Evolutionary conservation across 2,329 filamentous ascomycete species (phyloP).

Genomic region (Cordyceps pruinosa): DNA sequence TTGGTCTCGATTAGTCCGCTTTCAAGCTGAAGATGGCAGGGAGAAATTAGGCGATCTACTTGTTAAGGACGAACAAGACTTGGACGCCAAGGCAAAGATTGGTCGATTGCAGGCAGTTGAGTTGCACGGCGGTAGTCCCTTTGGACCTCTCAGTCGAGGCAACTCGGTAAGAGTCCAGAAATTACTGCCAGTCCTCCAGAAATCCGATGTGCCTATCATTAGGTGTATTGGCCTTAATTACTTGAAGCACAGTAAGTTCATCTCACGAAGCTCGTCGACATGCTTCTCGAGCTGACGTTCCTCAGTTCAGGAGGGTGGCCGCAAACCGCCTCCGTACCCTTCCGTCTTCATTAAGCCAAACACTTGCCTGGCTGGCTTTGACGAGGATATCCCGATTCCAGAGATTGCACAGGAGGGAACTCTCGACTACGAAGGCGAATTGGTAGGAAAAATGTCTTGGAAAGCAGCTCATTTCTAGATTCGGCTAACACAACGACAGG

Average conservation of each 20-base stretch:
- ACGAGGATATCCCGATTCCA: slow-evolving; percentile 36
- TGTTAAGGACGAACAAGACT: slow-evolving; percentile 21
- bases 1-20: slow-evolving; percentile 29
- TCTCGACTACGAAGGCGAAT: slow-evolving; percentile 44
- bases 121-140: slow-evolving; percentile 23
- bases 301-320: slow-evolving; percentile 44
- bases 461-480: neutral
- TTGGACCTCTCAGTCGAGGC: slow-evolving; percentile 19
- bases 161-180: slow-evolving; percentile 26
- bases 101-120: slow-evolving; percentile 25
- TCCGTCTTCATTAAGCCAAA: slow-evolving; percentile 46
- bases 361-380: slow-evolving; percentile 30
- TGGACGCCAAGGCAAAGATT: slow-evolving; percentile 18
- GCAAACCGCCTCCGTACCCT: slow-evolving; percentile 42
- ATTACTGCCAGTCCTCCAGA: slow-evolving; percentile 24
- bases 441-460: slow-evolving; percentile 23
- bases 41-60: slow-evolving; percentile 29
- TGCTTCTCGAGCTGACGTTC: neutral
- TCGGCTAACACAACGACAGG: slow-evolving; percentile 16
- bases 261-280: neutral
- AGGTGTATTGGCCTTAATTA: slow-evolving; percentile 32
- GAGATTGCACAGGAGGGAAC: slow-evolving; percentile 39
- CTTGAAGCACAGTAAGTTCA: slow-evolving; percentile 27
- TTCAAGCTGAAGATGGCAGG: slow-evolving; percentile 26
- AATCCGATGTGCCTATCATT: slow-evolving; percentile 28